Evolutionary conservation across 2,329 filamentous ascomycete genomes (phyloP).

Genomic region (Colletotrichum orchidophilum): DNA sequence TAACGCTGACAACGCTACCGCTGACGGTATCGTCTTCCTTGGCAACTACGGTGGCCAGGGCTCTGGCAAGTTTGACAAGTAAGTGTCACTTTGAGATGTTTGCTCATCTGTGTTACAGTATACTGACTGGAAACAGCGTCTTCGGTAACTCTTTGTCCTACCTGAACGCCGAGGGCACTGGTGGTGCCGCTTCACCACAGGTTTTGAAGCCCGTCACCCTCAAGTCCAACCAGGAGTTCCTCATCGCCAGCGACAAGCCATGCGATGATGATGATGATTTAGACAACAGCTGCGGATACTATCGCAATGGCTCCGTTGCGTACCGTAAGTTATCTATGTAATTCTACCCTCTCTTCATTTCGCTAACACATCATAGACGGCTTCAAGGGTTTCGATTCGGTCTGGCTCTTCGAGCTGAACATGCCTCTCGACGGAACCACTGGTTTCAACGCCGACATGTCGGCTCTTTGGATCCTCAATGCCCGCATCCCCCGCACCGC

Average conservation of each 20-base stretch:
- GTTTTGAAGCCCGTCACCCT: constrained; percentile 51
- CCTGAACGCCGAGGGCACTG: constrained; percentile 52
- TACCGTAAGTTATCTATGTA: constrained; percentile 48
- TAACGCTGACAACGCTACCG: constrained; percentile 48
- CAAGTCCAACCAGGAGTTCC: constrained; percentile 55
- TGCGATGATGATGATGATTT: constrained; percentile 50
- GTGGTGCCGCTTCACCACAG: constrained; percentile 49
- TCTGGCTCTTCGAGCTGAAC: constrained; percentile 77
- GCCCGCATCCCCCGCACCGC: constrained; percentile 74
- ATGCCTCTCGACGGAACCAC: constrained; percentile 71
- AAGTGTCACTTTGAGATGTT: constrained; percentile 36
- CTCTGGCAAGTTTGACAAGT: constrained; percentile 55
- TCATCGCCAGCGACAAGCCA: constrained; percentile 55
- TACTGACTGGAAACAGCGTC: constrained; percentile 39
- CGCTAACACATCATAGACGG: constrained; percentile 61
- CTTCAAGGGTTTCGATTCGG: constrained; percentile 69
- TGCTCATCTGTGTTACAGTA: background rate
- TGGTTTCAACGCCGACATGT: constrained; percentile 71
- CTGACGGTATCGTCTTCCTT: constrained; percentile 58
- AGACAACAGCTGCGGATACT: constrained; percentile 57
- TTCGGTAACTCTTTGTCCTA: constrained; percentile 59
- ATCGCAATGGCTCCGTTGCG: constrained; percentile 53
- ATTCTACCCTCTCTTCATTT: too few species aligned
- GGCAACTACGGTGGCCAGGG: constrained; percentile 57
- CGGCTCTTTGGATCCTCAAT: constrained; percentile 81